phyloP scores from a whole-genome alignment of 345 rosid genomes.

The Citrus glauca region DNA sequence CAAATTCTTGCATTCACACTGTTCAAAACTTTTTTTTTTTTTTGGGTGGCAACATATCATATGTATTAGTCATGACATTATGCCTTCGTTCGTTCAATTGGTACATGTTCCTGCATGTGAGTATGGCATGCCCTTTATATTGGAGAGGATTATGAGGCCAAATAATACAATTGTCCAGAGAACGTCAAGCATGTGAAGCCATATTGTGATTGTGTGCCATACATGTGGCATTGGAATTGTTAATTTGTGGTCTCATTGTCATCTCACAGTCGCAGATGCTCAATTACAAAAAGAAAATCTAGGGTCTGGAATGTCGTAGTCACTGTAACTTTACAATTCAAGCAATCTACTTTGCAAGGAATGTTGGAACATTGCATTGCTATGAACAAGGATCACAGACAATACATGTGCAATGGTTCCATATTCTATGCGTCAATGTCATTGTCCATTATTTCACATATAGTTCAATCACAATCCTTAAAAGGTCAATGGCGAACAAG shows the following conservation, averaged over 20 bases:
- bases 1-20: not conserved
- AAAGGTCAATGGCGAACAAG: not conserved
- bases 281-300: no score
- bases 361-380: not conserved
- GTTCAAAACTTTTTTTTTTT: no score
- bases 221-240: not conserved
- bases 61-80: not conserved
- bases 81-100: no score
- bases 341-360: not conserved
- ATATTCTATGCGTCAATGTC: not conserved
- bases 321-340: not conserved
- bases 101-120: slow-evolving; percentile 15
- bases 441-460: not conserved
- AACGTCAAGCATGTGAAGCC: not conserved
- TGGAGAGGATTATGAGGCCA: not conserved
- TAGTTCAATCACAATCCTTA: not conserved
- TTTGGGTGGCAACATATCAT: not conserved
- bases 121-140: not conserved
- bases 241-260: not conserved
- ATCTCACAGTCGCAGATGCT: not conserved
- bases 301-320: not conserved
- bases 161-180: slow-evolving; percentile 3
- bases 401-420: not conserved
- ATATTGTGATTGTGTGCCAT: not conserved
- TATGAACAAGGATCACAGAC: not conserved